These are phyloP conservation scores for Emmonsia crescens DNA, from an alignment of 2,329 filamentous ascomycete genomes.

Conservation along the genomic window DNA sequence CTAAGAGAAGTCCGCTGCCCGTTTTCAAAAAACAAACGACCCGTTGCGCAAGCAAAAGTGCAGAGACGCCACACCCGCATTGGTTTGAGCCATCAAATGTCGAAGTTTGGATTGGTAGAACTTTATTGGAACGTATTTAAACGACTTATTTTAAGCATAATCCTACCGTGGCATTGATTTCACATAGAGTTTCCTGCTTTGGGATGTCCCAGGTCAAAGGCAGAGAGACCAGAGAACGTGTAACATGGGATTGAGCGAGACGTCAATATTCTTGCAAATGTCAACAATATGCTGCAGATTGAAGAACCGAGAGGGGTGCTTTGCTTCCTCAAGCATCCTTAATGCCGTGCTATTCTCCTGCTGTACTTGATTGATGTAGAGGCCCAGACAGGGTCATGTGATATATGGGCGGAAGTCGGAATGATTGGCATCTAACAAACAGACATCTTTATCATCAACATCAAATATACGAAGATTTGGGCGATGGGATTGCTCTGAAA, in stretches of 20 bases:
- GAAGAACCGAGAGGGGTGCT: too few relatives aligned
- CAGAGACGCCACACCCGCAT: background rate
- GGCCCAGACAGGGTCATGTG: too few relatives aligned
- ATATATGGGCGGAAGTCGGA: too few relatives aligned
- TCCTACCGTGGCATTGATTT: too few relatives aligned
- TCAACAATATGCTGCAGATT: too few relatives aligned
- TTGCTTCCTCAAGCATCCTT: too few relatives aligned
- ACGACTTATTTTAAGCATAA: too few relatives aligned
- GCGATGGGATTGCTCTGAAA: background rate
- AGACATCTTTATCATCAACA: background rate
- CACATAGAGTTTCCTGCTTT: background rate
- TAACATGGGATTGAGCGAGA: too few relatives aligned
- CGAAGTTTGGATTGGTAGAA: background rate
- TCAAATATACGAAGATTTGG: background rate
- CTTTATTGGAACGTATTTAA: background rate
- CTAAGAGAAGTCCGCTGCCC: background rate
- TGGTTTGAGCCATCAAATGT: background rate
- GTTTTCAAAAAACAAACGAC: background rate
- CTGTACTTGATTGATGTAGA: too few relatives aligned
- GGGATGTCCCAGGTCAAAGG: background rate
- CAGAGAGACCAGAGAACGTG: background rate
- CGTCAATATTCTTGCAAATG: too few relatives aligned
- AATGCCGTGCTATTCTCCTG: too few relatives aligned
- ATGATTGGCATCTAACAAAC: too few relatives aligned
- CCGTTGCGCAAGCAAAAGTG: background rate